These are phyloP conservation scores for Candida succiphila DNA, from an alignment of 805 yeast species.

Conservation along the genomic window DNA sequence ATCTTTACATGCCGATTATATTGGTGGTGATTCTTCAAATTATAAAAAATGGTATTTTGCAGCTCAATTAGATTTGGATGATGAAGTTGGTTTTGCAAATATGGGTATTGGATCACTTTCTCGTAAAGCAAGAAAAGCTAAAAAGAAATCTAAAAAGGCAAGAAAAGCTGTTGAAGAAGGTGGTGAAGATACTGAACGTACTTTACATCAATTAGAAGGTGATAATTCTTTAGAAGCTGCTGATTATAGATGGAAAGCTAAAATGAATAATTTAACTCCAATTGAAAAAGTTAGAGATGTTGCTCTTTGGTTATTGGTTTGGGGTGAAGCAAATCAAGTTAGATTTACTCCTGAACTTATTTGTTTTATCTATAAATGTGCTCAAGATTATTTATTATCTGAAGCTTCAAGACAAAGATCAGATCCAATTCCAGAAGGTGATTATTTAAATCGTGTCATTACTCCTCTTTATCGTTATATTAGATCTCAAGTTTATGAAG, in stretches of 20 bases:
- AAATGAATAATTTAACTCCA: slow-evolving; percentile 64
- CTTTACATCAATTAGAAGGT: slow-evolving; percentile 61
- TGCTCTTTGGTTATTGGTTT: slow-evolving; percentile 62
- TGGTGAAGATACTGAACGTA: slow-evolving; percentile 50
- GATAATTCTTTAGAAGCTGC: slow-evolving; percentile 83
- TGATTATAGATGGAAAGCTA: slow-evolving; percentile 73
- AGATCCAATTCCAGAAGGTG: slow-evolving; percentile 83
- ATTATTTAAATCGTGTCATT: slow-evolving; percentile 81
- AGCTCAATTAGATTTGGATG: slow-evolving; percentile 80
- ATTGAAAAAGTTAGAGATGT: slow-evolving; percentile 72
- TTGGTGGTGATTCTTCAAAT: slow-evolving; percentile 81
- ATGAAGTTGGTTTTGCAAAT: slow-evolving; percentile 73
- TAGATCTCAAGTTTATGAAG: slow-evolving; percentile 75
- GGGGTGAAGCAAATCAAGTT: slow-evolving; percentile 93
- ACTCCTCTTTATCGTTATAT: slow-evolving; percentile 81
- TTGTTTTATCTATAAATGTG: slow-evolving; percentile 93
- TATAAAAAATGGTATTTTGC: slow-evolving; percentile 86
- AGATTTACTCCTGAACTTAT: slow-evolving; percentile 87
- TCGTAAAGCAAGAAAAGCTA: slow-evolving; percentile 72
- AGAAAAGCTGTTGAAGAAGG: slow-evolving; percentile 58
- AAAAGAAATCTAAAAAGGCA: slow-evolving; percentile 72
- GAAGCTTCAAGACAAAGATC: slow-evolving; percentile 85
- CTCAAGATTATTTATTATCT: slow-evolving; percentile 79
- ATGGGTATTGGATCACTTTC: slow-evolving; percentile 70
- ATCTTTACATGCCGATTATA: slow-evolving; percentile 77